These are phyloP conservation scores for Rhodosporidiobolus sp. DNA, from an alignment of 768 basidiomycete genomes.

Conservation along the genomic window DNA sequence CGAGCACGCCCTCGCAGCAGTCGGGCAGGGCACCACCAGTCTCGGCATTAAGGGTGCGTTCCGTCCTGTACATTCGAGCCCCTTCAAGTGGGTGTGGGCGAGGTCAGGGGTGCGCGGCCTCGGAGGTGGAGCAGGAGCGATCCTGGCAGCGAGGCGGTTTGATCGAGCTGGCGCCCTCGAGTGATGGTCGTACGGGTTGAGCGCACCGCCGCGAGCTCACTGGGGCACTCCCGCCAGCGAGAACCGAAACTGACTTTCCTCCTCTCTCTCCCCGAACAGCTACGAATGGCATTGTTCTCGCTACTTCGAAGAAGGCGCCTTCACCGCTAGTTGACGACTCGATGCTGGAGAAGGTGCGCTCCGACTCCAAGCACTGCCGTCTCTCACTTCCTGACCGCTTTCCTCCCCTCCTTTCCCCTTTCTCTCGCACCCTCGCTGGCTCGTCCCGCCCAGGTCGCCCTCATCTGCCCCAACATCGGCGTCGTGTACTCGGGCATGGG, in stretches of 20 bases:
- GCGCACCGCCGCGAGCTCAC: too few species aligned
- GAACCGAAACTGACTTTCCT: not conserved
- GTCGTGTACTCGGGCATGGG: slow-evolving; percentile 99
- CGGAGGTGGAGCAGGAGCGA: not conserved
- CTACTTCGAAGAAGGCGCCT: slow-evolving; percentile 98
- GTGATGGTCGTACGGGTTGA: too few species aligned
- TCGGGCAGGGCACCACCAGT: slow-evolving; percentile 81
- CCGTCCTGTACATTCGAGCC: not conserved
- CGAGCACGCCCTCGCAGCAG: slow-evolving; percentile 96
- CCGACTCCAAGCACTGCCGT: not conserved
- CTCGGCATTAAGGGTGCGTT: slow-evolving; percentile 92
- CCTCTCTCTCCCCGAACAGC: slow-evolving; percentile 55
- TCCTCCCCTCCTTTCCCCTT: not conserved
- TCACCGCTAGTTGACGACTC: slow-evolving; percentile 97
- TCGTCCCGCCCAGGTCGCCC: slow-evolving; percentile 52
- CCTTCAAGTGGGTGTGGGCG: not conserved
- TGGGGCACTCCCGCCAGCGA: too few species aligned
- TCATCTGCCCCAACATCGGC: slow-evolving; percentile 97
- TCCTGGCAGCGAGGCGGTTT: not conserved
- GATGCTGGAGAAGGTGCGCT: slow-evolving; percentile 75
- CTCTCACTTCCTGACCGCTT: not conserved
- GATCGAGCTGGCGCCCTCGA: too few species aligned
- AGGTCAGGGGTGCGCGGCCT: too few species aligned
- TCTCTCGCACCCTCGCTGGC: not conserved
- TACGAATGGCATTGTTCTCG: slow-evolving; percentile 98